Base-by-base conservation (phyloP, 495 filamentous ascomycete species). In the Daldinia grandis region DNA sequence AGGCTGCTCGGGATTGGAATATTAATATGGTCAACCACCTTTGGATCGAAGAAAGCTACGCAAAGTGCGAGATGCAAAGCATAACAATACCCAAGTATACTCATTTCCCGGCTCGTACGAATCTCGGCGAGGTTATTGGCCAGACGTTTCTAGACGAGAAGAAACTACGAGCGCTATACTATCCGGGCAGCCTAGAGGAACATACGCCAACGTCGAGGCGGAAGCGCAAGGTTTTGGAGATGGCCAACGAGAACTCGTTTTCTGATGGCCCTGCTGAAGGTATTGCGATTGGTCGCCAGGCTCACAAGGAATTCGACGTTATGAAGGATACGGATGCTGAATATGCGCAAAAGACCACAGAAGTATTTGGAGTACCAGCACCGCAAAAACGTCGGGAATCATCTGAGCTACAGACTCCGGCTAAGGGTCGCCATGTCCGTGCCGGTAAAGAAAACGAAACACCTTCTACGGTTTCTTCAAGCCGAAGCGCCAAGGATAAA, bases 11-110 rank as follows among this genome's bases (percentile, higher is more conserved):
- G 71, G 96, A 98, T 77, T 99, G 95, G 95, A 90, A 90, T 33
- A 89, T 98, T 30, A 79, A 95, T 47, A 90, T 96, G 67, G 84
- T 96, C 61, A 99, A 99, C 76, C 95, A 98, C 73, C 83, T 99
- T 1, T 99, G 95, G 95, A 86, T 99, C 50, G 95, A 99, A 76
- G 96, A 99, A 71, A 94, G 93, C 78, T 99, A 98, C 76, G 92
- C 94, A 5, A 91, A 89, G 74, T 97, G 93, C 84, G 82, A 91
- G 74, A 77, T 89, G 40, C 89, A 91, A 72, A 84, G 84, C 1
- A 73, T 93, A 4, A 87, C 90, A 1, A 85, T 92, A 63, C 81
- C 84, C 0, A 88, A 89, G 57, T 98, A 97, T 74, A 91, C 83
- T 1, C 85, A 90, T 71, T 99, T 98, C 74, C 96, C 95, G 15